Evolutionary conservation across 495 filamentous ascomycete species (phyloP), one percentile per base, ranked within the genome.

Genomic region (Penicillium verhagenii): DNA sequence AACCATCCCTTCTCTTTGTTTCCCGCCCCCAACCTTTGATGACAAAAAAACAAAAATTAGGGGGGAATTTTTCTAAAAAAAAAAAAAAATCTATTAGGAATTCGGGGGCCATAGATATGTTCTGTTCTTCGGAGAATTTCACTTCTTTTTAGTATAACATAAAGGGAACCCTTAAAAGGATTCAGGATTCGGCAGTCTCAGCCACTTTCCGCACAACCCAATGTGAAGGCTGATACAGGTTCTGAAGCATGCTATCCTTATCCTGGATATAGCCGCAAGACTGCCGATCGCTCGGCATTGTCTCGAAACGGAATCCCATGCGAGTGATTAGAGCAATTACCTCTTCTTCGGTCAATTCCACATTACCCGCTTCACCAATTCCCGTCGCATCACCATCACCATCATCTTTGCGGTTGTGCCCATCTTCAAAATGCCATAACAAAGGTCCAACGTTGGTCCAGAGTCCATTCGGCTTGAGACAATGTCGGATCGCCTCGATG

Each of bases 381-480:
- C 85, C 85, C 26, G 69, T 52, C 24, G 62, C 43, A 5, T 74
- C 64, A 5, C 40, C 56, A 56, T 59, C 37, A 18, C 23, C 13
- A 5, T 23, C 48, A 18, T 57, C 52, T 23, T 53, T 74, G 47
- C 70, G 72, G 49, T 81, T 71, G 50, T 75, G 70, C 9, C 69
- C 73, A 19, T 80, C 76, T 58, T 87, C 86, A 64, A 89, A 94
- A 63, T 97, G 92, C 91, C 91, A 98, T 18, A 96, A 76, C 40
- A 98, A 72, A 9, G 94, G 94, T 0, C 94, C 94, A 19, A 94
- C 71, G 69, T 97, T 98, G 57, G 92, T 85, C 79, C 94, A 91
- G 7, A 95, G 51, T 3, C 94, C 94, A 19, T 86, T 86, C 0
- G 84, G 76, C 59, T 85, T 87, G 31, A 98, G 74, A 60, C 91